Base-by-base conservation (phyloP, 2,329 filamentous ascomycete species). In the Ophiostoma sp. region DNA sequence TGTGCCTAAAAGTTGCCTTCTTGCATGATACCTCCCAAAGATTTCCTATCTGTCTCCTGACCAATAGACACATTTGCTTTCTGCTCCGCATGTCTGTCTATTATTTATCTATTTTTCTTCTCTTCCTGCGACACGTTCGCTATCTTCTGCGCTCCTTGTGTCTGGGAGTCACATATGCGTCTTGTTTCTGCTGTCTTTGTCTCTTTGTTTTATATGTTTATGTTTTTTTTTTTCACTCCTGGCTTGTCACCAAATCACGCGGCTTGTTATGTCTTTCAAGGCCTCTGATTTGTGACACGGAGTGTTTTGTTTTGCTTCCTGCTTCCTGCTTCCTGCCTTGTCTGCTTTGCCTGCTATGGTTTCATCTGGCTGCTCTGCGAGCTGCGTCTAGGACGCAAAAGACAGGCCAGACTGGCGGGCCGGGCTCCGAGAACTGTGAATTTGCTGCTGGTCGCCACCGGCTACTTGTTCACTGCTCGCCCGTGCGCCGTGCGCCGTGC, bases 21-120 rank as follows among this genome's bases (percentile, higher is more conserved):
- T 74, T 79, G 79, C 79, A 83, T 83, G 82, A 84, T 84, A 84
- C 83, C 81, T 83, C 27, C 72, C 35, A 77, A 77, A 73, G 73
- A 75, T 75, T 74, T 77, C 66, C 68, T 70, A 64, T 70, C 70
- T 71, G 69, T 68, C 67, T 70, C 27, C 27, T 68, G 54, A 68
- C 68, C 71, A 68, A 68, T 72, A 71, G 70, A 70, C 57, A 62
- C 57, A 64, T 68, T 41, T 48, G 41, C 36, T 67, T 57, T 69
- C n/a, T 31, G 35, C 35, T 68, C 48, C 35, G 39, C 64, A 35
- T 57, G 20, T 35, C 27, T n/a, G 23, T 69, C 20, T 33, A 39
- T 44, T 36, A 4, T 35, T 27, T 39, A 23, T 54, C n/a, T 33
- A 15, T 44, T 20, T 10, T 36, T 7, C 35, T 52, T 20, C n/a